phyloP scores from a whole-genome alignment of 1,139 yeast genomes.

The Trichomonascaceae sp. region DNA sequence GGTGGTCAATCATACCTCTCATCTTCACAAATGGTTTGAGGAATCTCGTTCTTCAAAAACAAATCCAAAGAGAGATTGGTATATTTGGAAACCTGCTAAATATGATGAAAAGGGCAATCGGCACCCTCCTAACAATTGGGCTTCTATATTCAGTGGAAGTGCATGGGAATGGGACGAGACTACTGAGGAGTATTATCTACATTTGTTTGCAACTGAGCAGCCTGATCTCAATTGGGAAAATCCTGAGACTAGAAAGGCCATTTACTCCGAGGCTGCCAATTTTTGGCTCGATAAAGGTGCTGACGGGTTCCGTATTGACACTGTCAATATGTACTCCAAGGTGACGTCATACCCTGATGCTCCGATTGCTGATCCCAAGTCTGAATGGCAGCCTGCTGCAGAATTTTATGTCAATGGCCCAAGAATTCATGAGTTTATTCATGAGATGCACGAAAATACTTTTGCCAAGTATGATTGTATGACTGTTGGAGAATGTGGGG shows the following conservation, averaged over 20 bases:
- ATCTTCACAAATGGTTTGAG: slow-evolving; percentile 52
- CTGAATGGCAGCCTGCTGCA: slow-evolving; percentile 37
- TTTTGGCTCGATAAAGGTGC: slow-evolving; percentile 55
- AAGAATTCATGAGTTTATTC: slow-evolving; percentile 51
- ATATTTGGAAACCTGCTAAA: slow-evolving; percentile 49
- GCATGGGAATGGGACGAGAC: slow-evolving; percentile 54
- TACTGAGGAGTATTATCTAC: slow-evolving; percentile 50
- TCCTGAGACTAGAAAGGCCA: slow-evolving; percentile 45
- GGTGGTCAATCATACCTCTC: slow-evolving; percentile 55
- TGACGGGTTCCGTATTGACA: slow-evolving; percentile 56
- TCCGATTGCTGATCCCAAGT: slow-evolving; percentile 41
- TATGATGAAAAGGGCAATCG: slow-evolving; percentile 45
- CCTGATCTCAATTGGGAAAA: slow-evolving; percentile 61
- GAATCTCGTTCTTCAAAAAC: slow-evolving; percentile 47
- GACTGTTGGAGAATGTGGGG: slow-evolving; percentile 48
- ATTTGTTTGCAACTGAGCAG: slow-evolving; percentile 46
- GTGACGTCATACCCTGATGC: slow-evolving; percentile 46
- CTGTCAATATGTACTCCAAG: slow-evolving; percentile 51
- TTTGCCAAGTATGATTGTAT: slow-evolving; percentile 46
- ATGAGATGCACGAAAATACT: slow-evolving; percentile 44
- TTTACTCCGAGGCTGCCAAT: slow-evolving; percentile 41
- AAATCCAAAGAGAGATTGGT: slow-evolving; percentile 58
- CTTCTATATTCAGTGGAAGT: slow-evolving; percentile 38
- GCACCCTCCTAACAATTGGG: slow-evolving; percentile 56
- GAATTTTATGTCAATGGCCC: slow-evolving; percentile 43